Percentiles rank a stretch among this genome's conserved stretches.
Evolutionary conservation across 768 basidiomycete species (phyloP).

Genomic region (Postia placenta): DNA sequence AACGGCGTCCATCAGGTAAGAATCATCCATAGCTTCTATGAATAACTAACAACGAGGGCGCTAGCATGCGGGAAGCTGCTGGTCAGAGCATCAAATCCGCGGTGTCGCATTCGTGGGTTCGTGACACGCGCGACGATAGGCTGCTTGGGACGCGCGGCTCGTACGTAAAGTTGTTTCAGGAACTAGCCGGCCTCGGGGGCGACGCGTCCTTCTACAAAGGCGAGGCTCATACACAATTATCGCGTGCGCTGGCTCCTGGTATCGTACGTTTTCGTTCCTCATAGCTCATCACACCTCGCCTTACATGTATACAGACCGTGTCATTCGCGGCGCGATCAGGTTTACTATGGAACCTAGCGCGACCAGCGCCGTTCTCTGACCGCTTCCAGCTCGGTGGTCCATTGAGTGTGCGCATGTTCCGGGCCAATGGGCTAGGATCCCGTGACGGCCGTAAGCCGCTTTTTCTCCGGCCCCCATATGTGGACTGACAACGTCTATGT

Average conservation of each 20-base stretch:
- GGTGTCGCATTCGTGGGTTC: constrained; percentile 67
- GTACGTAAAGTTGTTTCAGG: constrained; percentile 57
- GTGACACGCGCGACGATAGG: constrained; percentile 72
- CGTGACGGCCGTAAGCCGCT: constrained; percentile 56
- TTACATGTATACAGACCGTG: constrained; percentile 42
- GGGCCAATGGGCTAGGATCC: constrained; percentile 70
- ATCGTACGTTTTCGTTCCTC: constrained; percentile 38
- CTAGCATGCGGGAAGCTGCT: constrained; percentile 78
- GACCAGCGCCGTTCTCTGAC: constrained; percentile 64
- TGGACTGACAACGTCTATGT: neutral
- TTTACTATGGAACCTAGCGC: constrained; percentile 56
- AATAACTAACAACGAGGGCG: no score
- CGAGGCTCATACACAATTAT: constrained; percentile 59
- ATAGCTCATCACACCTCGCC: neutral
- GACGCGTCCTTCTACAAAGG: constrained; percentile 73
- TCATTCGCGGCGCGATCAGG: constrained; percentile 74
- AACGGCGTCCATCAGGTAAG: constrained; percentile 77
- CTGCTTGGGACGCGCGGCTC: constrained; percentile 58
- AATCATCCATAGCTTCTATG: neutral
- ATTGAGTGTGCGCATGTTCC: constrained; percentile 74
- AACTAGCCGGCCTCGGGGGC: constrained; percentile 78
- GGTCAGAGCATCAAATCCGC: constrained; percentile 80
- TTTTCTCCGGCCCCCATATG: neutral
- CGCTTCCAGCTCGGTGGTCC: constrained; percentile 94
- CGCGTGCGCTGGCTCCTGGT: constrained; percentile 50